Percentiles rank a stretch among this genome's conserved stretches.
phyloP scores from a whole-genome alignment of 805 yeast species.

The Lachancea sp. region DNA sequence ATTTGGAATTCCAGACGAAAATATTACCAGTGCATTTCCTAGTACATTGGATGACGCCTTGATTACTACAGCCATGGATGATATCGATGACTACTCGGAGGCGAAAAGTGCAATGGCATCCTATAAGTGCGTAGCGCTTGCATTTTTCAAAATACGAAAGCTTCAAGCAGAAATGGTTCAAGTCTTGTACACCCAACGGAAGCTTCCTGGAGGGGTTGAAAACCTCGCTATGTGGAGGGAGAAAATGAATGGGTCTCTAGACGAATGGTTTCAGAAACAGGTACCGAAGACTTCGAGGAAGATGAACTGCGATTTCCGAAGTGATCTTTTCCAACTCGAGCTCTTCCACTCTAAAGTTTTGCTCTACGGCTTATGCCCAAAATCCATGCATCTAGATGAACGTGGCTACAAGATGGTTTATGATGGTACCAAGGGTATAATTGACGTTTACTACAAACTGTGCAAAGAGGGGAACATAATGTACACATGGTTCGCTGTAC shows the following conservation, averaged over 20 bases:
- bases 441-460: constrained; percentile 54
- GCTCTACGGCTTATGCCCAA: constrained; percentile 74
- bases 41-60: constrained; percentile 66
- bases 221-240: constrained; percentile 57
- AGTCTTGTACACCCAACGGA: constrained; percentile 58
- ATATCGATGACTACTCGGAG: constrained; percentile 36
- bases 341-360: constrained; percentile 68
- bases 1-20: constrained; percentile 79
- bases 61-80: constrained; percentile 37
- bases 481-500: constrained; percentile 91
- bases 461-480: constrained; percentile 55
- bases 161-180: constrained; percentile 74
- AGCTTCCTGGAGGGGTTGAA: constrained; percentile 56
- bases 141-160: constrained; percentile 62
- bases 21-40: constrained; percentile 66
- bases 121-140: constrained; percentile 60
- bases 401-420: constrained; percentile 52
- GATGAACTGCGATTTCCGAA: constrained; percentile 71
- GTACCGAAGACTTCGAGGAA: constrained; percentile 50
- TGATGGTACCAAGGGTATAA: constrained; percentile 60
- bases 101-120: constrained; percentile 42
- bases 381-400: constrained; percentile 45
- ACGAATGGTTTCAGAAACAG: constrained; percentile 51
- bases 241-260: constrained; percentile 45
- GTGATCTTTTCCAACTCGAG: constrained; percentile 64